phyloP scores from a whole-genome alignment of 768 basidiomycete genomes.

The Pleurotus eryngii region DNA sequence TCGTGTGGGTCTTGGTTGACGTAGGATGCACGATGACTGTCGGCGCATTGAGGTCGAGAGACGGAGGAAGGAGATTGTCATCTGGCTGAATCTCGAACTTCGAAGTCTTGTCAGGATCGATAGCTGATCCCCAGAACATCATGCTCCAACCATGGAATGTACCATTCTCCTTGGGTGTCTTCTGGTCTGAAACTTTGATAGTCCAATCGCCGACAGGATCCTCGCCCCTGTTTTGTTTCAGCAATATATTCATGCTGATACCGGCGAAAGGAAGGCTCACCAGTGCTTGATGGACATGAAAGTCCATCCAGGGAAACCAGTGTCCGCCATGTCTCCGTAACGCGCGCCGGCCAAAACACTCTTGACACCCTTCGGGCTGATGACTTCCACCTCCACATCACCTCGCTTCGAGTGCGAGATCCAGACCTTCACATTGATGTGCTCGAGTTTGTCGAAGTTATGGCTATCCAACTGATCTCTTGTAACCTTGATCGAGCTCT shows the following conservation, averaged over 20 bases:
- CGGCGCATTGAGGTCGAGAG: constrained; percentile 34
- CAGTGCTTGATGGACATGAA: constrained; percentile 99
- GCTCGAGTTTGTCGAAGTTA: constrained; percentile 89
- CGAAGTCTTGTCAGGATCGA: constrained; percentile 65
- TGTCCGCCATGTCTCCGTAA: constrained; percentile 53
- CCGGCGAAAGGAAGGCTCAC: constrained; percentile 39
- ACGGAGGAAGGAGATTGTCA: constrained; percentile 45
- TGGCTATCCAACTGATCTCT: constrained; percentile 59
- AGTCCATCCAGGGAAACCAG: constrained; percentile 92
- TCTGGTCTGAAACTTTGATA: constrained; percentile 79
- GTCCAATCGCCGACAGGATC: constrained; percentile 89
- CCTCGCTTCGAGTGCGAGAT: constrained; percentile 85
- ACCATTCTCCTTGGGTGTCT: constrained; percentile 52
- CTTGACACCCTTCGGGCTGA: constrained; percentile 80
- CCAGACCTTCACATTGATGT: constrained; percentile 90
- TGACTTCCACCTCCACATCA: constrained; percentile 88
- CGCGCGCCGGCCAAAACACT: constrained; percentile 81
- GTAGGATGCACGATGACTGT: constrained; percentile 31
- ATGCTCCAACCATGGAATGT: constrained; percentile 89
- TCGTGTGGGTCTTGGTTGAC: constrained; percentile 63
- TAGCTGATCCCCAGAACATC: constrained; percentile 85
- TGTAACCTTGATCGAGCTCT: constrained; percentile 62
- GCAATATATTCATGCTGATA: not conserved
- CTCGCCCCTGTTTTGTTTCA: constrained; percentile 69
- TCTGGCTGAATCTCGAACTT: constrained; percentile 60